Conservation (phyloP, 257 asterid genomes). For the Jacaranda copaia region DNA sequence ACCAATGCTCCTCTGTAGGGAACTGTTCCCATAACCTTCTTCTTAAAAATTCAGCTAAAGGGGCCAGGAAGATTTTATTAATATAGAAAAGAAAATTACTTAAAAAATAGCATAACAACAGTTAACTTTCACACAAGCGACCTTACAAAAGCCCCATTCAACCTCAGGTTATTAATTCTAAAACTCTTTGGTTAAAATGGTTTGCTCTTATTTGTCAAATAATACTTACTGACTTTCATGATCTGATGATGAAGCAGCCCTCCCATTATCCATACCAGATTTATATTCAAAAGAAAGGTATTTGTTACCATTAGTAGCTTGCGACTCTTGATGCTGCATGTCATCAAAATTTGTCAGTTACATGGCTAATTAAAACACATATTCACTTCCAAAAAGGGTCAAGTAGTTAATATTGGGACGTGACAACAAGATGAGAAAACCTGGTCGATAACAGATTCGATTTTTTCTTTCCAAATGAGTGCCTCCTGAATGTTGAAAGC, state of each 20-base stretch:
- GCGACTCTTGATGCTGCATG: constrained; percentile 95
- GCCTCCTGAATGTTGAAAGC: constrained; percentile 99
- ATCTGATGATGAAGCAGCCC: constrained; percentile 86
- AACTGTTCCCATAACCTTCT: not conserved
- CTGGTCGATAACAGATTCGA: constrained; percentile 95
- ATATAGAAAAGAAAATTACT: constrained; percentile 1
- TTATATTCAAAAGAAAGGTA: constrained; percentile 83
- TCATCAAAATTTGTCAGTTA: constrained; percentile 40
- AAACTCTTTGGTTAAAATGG: constrained; percentile 24
- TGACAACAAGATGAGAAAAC: constrained; percentile 47
- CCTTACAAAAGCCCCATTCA: constrained; percentile 15
- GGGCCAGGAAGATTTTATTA: not conserved
- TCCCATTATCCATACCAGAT: constrained; percentile 84
- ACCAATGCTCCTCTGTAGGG: not conserved
- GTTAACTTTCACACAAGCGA: constrained; percentile 25
- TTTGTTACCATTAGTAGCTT: constrained; percentile 77
- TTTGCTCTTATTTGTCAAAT: constrained; percentile 2
- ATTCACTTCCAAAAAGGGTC: constrained; percentile 24
- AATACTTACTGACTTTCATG: constrained; percentile 95
- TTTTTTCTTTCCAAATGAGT: constrained; percentile 96
- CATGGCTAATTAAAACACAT: constrained; percentile 38
- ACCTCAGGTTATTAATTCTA: constrained; percentile 14
- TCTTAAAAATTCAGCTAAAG: constrained; percentile 14
- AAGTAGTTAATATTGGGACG: constrained; percentile 15
- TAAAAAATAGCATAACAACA: not conserved